phyloP scores from a whole-genome alignment of 306 rosid species.

The Begonia peltatifolia region DNA sequence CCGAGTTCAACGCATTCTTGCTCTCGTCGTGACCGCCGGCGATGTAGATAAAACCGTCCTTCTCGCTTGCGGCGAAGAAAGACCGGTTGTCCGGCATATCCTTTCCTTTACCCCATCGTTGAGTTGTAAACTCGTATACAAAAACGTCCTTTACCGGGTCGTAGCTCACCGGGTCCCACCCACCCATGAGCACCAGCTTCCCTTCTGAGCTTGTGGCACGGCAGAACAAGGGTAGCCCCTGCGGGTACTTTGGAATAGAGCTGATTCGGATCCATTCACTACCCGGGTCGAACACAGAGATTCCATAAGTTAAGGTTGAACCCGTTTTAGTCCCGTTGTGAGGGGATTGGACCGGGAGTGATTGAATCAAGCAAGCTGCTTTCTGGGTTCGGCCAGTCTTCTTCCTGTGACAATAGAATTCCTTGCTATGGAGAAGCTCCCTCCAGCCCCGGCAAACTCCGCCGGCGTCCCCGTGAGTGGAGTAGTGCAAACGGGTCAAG shows the following conservation, averaged over 20 bases:
- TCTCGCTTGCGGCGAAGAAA: conserved; percentile 22
- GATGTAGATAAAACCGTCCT: conserved; percentile 19
- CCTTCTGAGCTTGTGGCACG: conserved; percentile 37
- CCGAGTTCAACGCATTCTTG: conserved; percentile 51
- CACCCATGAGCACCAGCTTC: conserved; percentile 49
- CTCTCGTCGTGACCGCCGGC: conserved; percentile 62
- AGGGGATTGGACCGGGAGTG: conserved; percentile 17
- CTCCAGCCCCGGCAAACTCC: conserved; percentile 23
- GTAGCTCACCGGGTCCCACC: conserved; percentile 60
- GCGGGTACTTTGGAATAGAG: conserved; percentile 9
- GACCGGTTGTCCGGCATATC: conserved; percentile 50
- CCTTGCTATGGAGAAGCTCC: no score
- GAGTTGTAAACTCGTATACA: not conserved
- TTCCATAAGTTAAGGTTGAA: conserved; percentile 25
- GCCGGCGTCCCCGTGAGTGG: conserved; percentile 39
- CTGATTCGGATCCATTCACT: conserved; percentile 37
- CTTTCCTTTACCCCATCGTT: conserved; percentile 48
- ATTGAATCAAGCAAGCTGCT: conserved; percentile 39
- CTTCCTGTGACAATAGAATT: conserved; percentile 29
- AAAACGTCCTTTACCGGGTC: conserved; percentile 37
- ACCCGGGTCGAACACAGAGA: conserved; percentile 29
- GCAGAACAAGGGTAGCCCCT: conserved; percentile 59
- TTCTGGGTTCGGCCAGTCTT: conserved; percentile 23
- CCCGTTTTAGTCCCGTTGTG: conserved; percentile 9
- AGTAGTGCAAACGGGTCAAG: conserved; percentile 26